phyloP scores from a whole-genome alignment of 2,329 filamentous ascomycete species.

The Talaromyces funiculosus region DNA sequence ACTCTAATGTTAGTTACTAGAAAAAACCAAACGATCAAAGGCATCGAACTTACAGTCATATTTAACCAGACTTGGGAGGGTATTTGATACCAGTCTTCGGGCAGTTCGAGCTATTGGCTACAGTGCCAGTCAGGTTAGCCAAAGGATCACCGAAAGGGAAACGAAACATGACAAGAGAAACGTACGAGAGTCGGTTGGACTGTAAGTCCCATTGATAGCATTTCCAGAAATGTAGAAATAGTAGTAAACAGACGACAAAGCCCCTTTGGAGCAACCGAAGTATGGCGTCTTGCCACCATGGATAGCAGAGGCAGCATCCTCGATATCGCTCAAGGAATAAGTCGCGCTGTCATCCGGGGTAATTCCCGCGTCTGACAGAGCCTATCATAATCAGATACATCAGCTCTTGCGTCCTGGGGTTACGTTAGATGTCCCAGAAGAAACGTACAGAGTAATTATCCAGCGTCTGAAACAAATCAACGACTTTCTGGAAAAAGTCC shows the following conservation, averaged over 20 bases:
- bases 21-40: not conserved
- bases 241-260: constrained; percentile 54
- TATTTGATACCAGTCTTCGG: constrained; percentile 60
- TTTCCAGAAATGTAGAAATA: constrained; percentile 49
- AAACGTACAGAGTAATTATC: constrained; percentile 47
- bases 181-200: constrained; percentile 47
- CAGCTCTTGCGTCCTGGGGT: no score
- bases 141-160: not conserved
- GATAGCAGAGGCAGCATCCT: constrained; percentile 45
- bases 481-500: constrained; percentile 52
- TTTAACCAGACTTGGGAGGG: constrained; percentile 36
- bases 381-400: constrained; percentile 25
- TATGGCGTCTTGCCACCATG: constrained; percentile 47
- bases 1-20: not conserved
- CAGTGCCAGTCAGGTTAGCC: constrained; percentile 18
- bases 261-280: constrained; percentile 45
- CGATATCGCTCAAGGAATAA: constrained; percentile 48
- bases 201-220: constrained; percentile 56
- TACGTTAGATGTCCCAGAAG: no score
- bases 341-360: constrained; percentile 45
- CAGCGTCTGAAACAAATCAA: constrained; percentile 51
- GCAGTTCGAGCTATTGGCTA: constrained; percentile 55
- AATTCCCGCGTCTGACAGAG: constrained; percentile 52
- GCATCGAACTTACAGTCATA: not conserved
- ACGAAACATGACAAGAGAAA: constrained; percentile 13